phyloP scores from a whole-genome alignment of 768 basidiomycete genomes.

The Xerocomellus dryophilus region DNA sequence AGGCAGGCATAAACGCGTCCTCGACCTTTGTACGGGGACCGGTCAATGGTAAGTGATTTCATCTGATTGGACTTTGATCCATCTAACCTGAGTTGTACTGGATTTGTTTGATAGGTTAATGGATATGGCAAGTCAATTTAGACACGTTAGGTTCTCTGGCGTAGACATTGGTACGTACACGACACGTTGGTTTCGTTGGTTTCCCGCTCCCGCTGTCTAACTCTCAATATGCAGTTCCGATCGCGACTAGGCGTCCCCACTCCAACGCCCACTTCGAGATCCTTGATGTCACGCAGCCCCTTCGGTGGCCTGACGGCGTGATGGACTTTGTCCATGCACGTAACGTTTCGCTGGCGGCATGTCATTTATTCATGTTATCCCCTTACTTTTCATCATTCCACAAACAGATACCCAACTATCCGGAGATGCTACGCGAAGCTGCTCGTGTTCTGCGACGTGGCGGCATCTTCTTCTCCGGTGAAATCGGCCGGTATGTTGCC shows the following conservation, averaged over 20 bases:
- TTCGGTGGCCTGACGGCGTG: conserved; percentile 50
- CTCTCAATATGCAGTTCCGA: conserved; percentile 51
- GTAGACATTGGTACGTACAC: conserved; percentile 67
- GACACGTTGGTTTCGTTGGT: conserved; percentile 10
- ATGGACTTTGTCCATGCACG: conserved; percentile 72
- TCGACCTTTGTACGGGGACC: conserved; percentile 77
- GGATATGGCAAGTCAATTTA: conserved; percentile 69
- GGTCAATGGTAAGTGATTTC: conserved; percentile 59
- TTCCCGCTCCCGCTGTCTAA: conserved; percentile 1
- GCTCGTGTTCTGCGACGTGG: conserved; percentile 64
- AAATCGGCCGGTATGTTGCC: conserved; percentile 48
- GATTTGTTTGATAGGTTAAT: conserved; percentile 51
- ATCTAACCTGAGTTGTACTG: conserved; percentile 13
- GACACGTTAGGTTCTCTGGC: conserved; percentile 62
- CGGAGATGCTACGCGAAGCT: conserved; percentile 51
- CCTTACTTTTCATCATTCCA: conserved; percentile 15
- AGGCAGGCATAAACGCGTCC: conserved; percentile 46
- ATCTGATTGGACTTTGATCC: conserved; percentile 16
- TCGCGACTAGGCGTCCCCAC: conserved; percentile 60
- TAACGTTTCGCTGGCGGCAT: conserved; percentile 55
- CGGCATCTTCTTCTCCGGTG: conserved; percentile 67
- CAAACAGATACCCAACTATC: conserved; percentile 54
- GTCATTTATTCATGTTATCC: conserved; percentile 25
- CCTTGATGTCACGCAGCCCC: conserved; percentile 52
- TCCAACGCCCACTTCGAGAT: conserved; percentile 65